These are phyloP conservation scores for Obba rivulosa DNA, from an alignment of 768 basidiomycete genomes.

Conservation along the genomic window DNA sequence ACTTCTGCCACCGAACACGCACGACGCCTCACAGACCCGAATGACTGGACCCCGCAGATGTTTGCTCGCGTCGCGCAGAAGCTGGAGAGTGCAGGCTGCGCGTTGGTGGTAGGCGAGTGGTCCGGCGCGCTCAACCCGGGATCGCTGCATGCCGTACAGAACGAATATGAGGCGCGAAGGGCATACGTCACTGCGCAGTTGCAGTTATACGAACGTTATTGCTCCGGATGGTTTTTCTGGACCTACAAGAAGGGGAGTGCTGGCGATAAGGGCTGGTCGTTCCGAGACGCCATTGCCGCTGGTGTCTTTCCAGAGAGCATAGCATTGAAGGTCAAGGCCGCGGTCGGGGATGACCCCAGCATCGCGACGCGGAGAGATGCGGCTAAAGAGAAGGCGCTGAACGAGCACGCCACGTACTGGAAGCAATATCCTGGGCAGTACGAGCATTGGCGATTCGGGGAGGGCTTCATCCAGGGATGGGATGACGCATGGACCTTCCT, in stretches of 20 bases:
- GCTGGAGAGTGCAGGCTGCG: slow-evolving; percentile 38
- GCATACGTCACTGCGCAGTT: slow-evolving; percentile 61
- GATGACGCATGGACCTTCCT: slow-evolving; percentile 62
- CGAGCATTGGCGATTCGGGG: slow-evolving; percentile 61
- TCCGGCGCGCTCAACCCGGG: slow-evolving; percentile 68
- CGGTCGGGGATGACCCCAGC: slow-evolving; percentile 25
- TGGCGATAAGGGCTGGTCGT: slow-evolving; percentile 73
- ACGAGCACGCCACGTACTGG: slow-evolving; percentile 41
- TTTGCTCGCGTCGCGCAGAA: slow-evolving; percentile 31
- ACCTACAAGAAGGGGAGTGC: slow-evolving; percentile 66
- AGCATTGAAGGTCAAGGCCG: slow-evolving; percentile 15
- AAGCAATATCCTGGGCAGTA: slow-evolving; percentile 49
- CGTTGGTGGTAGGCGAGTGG: slow-evolving; percentile 73
- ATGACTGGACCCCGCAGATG: slow-evolving; percentile 33
- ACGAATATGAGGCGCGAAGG: slow-evolving; percentile 37
- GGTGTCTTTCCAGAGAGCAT: slow-evolving; percentile 50
- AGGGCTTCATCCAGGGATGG: slow-evolving; percentile 70
- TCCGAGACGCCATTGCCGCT: slow-evolving; percentile 54
- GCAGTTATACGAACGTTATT: slow-evolving; percentile 52
- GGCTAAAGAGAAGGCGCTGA: slow-evolving; percentile 23
- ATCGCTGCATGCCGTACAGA: slow-evolving; percentile 43
- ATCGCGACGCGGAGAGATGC: slow-evolving; percentile 30
- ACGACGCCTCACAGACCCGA: slow-evolving; percentile 36
- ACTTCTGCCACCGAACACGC: slow-evolving; percentile 54
- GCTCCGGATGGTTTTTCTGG: slow-evolving; percentile 83